Percentiles rank a stretch among this genome's conserved stretches.
Conservation (phyloP, 257 asterid genomes). For the Cordia subcordata region DNA sequence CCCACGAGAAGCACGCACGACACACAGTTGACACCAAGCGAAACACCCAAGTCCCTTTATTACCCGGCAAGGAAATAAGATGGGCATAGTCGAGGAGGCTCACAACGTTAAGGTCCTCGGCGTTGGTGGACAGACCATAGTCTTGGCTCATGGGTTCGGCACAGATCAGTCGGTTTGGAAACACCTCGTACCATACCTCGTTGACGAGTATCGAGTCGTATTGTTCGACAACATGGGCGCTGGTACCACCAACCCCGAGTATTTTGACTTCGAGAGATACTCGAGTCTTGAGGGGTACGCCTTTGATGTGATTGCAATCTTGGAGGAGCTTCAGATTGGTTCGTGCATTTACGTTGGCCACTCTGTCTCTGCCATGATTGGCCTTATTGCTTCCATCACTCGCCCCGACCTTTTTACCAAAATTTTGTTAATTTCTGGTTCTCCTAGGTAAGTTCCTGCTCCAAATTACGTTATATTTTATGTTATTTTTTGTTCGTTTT, state of each 20-base stretch:
- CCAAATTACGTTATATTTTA: too few species aligned
- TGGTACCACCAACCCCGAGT: slow-evolving; percentile 72
- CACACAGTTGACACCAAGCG: too few species aligned
- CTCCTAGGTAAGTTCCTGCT: slow-evolving; percentile 51
- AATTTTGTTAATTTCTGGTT: slow-evolving; percentile 51
- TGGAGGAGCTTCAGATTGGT: slow-evolving; percentile 44
- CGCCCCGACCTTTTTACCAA: slow-evolving; percentile 75
- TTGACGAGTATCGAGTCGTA: slow-evolving; percentile 43
- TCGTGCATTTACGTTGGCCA: slow-evolving; percentile 66
- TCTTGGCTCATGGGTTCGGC: slow-evolving; percentile 73
- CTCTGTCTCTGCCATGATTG: slow-evolving; percentile 69
- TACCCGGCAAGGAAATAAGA: slow-evolving; percentile 3
- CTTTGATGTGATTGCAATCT: slow-evolving; percentile 53
- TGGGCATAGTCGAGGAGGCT: slow-evolving; percentile 60
- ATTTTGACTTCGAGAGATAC: slow-evolving; percentile 75
- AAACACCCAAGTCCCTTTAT: background rate
- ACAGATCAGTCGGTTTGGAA: slow-evolving; percentile 80
- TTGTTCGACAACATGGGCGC: slow-evolving; percentile 70
- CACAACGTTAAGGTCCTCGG: slow-evolving; percentile 76
- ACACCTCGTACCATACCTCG: slow-evolving; percentile 60
- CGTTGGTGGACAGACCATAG: slow-evolving; percentile 38
- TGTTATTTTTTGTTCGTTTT: too few species aligned
- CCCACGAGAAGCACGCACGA: too few species aligned
- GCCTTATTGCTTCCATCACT: slow-evolving; percentile 58
- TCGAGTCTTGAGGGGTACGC: slow-evolving; percentile 65